Base-by-base conservation (phyloP, 352 stramenopile genomes). In the Globisporangium canariense region DNA sequence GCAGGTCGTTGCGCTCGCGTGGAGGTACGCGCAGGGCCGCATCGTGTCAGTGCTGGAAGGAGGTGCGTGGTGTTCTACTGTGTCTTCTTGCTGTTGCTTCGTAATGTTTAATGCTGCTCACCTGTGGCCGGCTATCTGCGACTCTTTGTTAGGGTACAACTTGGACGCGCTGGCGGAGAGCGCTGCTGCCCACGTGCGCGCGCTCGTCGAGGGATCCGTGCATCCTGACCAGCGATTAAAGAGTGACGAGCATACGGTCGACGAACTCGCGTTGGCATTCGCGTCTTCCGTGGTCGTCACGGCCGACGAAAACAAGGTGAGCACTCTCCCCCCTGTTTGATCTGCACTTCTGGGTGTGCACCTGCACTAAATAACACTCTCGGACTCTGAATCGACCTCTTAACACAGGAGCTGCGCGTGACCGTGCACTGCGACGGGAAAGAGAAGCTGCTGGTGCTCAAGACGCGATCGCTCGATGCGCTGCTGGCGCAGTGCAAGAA, bases 371-470 rank as follows among this genome's bases (percentile, higher is more conserved):
- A 16, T 41, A 14, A 41, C 4, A 1, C 36, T 3, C 36, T 41
- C 6, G 36, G 11, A 41, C 36, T 36, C 32, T 8, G 9, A 36
- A 9, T 41, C 36, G 36, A 41, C 36, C 2, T 41, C 36, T 41
- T 10, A 11, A 41, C 36, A 41, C 30, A 78, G 71, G 68, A 75
- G 30, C 66, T 81, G 46, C 74, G 68, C 25, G 58, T 78, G 32
- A 70, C 66, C 3, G 62, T 81, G 28, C 74, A 75, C 43, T 70
- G 67, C 55, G 59, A 78, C 38, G 28, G 28, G 30, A 72, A 73
- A 47, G 66, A 79, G 43, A 81, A 81, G 67, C 58, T 79, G 16
- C 22, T 81, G 28, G 52, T 81, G 28, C 58, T 81, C 7, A 75
- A 77, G 58, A 58, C 59, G n/a, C 69, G 69, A n/a, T 71, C 68